Conservation (phyloP, 495 filamentous ascomycete genomes). For the Neurospora africana region DNA sequence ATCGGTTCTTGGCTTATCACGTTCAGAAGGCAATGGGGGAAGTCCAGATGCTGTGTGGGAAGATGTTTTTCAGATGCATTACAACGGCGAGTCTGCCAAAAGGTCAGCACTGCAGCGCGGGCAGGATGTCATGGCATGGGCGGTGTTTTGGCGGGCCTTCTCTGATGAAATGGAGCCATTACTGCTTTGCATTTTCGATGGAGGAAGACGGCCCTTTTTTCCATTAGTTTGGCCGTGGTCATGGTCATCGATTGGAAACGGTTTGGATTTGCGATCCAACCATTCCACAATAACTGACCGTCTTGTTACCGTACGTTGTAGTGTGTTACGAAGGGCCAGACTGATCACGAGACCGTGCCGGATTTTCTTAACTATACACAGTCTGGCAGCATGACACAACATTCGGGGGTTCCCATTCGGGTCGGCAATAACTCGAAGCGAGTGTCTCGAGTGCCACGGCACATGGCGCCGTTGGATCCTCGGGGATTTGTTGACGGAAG, state of each 20-base stretch:
- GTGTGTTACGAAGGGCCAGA: background rate
- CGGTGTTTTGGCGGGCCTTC: background rate
- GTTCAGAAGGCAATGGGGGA: background rate
- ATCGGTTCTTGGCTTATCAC: background rate
- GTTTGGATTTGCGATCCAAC: background rate
- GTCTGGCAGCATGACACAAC: background rate
- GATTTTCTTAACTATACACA: background rate
- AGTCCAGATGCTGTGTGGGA: background rate
- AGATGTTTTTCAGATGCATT: background rate
- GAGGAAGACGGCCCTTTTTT: conserved; percentile 1
- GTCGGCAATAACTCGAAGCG: background rate
- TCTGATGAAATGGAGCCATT: background rate
- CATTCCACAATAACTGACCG: background rate
- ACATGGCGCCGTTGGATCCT: background rate
- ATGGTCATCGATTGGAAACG: background rate
- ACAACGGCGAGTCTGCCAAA: background rate
- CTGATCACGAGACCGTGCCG: background rate
- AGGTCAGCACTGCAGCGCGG: background rate
- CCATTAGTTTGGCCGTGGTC: background rate
- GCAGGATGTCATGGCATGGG: background rate
- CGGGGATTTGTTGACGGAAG: background rate
- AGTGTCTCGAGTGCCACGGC: background rate
- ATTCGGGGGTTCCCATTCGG: too few relatives aligned
- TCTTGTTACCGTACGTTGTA: background rate
- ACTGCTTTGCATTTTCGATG: background rate